Conservation (phyloP, 306 rosid genomes). For the Prunus fruticosa region DNA sequence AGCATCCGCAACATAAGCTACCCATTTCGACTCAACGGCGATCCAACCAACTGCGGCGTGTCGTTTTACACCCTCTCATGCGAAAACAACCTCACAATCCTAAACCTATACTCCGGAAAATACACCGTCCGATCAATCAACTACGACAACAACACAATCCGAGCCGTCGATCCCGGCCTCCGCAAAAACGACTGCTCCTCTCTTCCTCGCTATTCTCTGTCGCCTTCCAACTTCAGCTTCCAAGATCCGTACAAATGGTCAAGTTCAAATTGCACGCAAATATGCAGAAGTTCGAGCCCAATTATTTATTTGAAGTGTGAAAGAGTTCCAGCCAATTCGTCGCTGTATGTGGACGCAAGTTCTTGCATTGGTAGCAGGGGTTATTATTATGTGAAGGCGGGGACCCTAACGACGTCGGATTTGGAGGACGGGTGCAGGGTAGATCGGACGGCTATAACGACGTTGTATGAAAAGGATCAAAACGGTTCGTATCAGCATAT, state of each 20-base stretch:
- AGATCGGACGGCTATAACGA: not conserved
- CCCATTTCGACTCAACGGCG: conserved; percentile 24
- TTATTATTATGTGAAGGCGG: too few relatives aligned
- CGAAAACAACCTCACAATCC: not conserved
- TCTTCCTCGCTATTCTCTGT: not conserved
- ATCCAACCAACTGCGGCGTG: conserved; percentile 2
- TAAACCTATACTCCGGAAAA: not conserved
- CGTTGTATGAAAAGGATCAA: too few relatives aligned
- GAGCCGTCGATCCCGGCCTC: not conserved
- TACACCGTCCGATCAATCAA: not conserved
- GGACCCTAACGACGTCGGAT: not conserved
- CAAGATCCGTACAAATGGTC: too few relatives aligned
- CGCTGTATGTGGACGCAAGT: too few relatives aligned
- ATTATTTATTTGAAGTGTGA: too few relatives aligned
- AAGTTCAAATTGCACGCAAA: too few relatives aligned
- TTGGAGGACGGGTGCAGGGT: not conserved
- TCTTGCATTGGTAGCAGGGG: too few relatives aligned
- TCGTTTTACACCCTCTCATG: too few relatives aligned
- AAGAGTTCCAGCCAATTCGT: too few relatives aligned
- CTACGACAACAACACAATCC: not conserved
- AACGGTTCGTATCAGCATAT: not conserved
- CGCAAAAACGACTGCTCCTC: not conserved
- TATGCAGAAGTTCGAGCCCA: too few relatives aligned
- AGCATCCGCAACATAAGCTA: conserved; percentile 12
- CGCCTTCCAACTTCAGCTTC: not conserved